Conservation (phyloP, 2,329 filamentous ascomycete species). For the Chrysoporthe puriensis region DNA sequence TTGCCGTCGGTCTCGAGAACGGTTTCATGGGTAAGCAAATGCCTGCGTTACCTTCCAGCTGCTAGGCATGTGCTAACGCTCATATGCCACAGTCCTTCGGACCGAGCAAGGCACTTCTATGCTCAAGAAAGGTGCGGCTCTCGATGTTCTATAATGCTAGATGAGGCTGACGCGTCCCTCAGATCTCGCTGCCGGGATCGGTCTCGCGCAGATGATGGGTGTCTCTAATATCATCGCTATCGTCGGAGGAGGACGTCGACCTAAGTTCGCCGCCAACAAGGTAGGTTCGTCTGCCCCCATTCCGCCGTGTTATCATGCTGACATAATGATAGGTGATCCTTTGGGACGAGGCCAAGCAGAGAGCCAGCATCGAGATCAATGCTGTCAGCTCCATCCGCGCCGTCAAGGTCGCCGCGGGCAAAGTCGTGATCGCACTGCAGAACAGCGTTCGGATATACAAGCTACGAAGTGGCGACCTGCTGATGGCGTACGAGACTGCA, state of each 20-base stretch:
- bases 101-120: slow-evolving; percentile 73
- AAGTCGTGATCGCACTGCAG: slow-evolving; percentile 79
- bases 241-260: slow-evolving; percentile 83
- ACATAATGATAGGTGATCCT: slow-evolving; percentile 66
- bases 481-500: slow-evolving; percentile 81
- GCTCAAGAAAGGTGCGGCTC: slow-evolving; percentile 42
- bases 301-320: not conserved
- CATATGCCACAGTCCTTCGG: slow-evolving; percentile 64
- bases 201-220: slow-evolving; percentile 83
- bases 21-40: slow-evolving; percentile 75
- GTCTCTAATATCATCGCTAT: slow-evolving; percentile 86
- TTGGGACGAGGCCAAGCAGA: slow-evolving; percentile 86
- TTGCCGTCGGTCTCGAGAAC: slow-evolving; percentile 82
- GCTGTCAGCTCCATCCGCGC: slow-evolving; percentile 80
- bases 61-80: slow-evolving; percentile 29
- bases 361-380: slow-evolving; percentile 74
- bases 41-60: not conserved
- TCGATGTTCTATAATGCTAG: slow-evolving; percentile 4
- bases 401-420: slow-evolving; percentile 74
- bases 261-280: slow-evolving; percentile 88
- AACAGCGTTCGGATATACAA: slow-evolving; percentile 82
- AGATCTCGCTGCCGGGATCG: slow-evolving; percentile 83
- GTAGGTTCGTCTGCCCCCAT: slow-evolving; percentile 42
- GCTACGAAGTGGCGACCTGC: slow-evolving; percentile 56
- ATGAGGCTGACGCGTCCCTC: slow-evolving; percentile 14